Evolutionary conservation across 108 stramenopile species (phyloP).

Genomic region (Nitzschia sp.): DNA sequence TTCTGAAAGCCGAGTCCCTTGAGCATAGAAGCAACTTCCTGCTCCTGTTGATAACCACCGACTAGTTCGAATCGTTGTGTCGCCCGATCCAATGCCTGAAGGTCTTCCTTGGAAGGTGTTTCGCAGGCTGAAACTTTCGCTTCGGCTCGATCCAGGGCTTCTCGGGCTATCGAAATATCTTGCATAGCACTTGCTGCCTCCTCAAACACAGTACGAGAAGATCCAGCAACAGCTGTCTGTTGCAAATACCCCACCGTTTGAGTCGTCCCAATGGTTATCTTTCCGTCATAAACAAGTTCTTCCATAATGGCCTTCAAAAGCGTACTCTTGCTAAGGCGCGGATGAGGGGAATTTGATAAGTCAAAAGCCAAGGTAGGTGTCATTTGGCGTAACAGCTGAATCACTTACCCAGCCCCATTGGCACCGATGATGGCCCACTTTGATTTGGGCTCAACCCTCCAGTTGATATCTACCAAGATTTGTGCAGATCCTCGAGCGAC

Average conservation of each 20-base stretch:
- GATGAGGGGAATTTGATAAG: too few relatives aligned
- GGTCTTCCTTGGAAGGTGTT: slow-evolving; percentile 45
- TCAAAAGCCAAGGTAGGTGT: too few relatives aligned
- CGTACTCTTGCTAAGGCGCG: too few relatives aligned
- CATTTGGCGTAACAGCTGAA: background rate
- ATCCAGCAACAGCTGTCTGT: slow-evolving; percentile 86
- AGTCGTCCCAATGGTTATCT: slow-evolving; percentile 25
- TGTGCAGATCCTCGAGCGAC: slow-evolving; percentile 60
- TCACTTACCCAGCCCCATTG: slow-evolving; percentile 28
- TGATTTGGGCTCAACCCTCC: slow-evolving; percentile 68
- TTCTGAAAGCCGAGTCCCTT: slow-evolving; percentile 88
- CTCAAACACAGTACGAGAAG: slow-evolving; percentile 79
- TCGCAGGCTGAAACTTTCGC: background rate
- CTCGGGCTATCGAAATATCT: slow-evolving; percentile 52
- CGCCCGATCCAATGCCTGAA: slow-evolving; percentile 63
- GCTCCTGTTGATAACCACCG: slow-evolving; percentile 90
- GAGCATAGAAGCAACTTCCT: slow-evolving; percentile 75
- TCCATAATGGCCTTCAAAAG: slow-evolving; percentile 87
- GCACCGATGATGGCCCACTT: slow-evolving; percentile 55
- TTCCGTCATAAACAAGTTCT: slow-evolving; percentile 24
- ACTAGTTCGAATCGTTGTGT: slow-evolving; percentile 64
- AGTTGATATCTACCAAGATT: slow-evolving; percentile 62
- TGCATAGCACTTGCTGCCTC: slow-evolving; percentile 90
- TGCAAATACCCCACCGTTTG: slow-evolving; percentile 72
- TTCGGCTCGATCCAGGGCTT: slow-evolving; percentile 3